Base-by-base conservation (phyloP, 371 early-diverging fungal species). In the Syncephalastrum monosporum region DNA sequence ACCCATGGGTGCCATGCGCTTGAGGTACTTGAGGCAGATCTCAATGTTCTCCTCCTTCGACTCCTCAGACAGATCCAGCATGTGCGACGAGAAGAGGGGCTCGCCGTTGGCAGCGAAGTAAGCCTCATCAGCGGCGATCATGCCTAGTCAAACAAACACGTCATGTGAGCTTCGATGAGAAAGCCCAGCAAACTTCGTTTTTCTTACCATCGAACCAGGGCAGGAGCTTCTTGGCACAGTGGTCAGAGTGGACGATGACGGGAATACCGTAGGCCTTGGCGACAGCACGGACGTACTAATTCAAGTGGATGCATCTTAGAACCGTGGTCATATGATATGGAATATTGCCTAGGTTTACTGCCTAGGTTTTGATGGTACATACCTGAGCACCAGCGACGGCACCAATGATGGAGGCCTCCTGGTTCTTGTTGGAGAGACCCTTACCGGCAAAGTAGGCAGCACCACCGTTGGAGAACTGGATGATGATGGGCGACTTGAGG, bases 81-180 rank as follows among this genome's bases (percentile, higher is more conserved):
- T 94, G 84, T 94, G 95, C 66, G 94, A 93, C 15, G 92, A 92
- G 85, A 92, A 94, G 62, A 94, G 87, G 49, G 95, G 93, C 81
- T 92, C 95, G 65, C 89, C 89, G 71, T 92, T 89, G 66, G 81
- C 74, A 78, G 87, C 89, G 80, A 87, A 94, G 88, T 94, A 92
- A 55, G 77, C 86, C 69, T 94, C 94, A 70, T 94, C 94, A 53
- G 94, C 95, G 42, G 70, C 84, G 57, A 94, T 79, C 95, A 94
- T 94, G 58, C 90, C 56, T 56, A 48, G 42, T 55, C 33, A 16
- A 27, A 43, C 13, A 15, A 19, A 16, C 10, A 33, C 7, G 29
- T 29, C 38, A 33, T 33, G 38, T 56, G 3, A 45, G 46, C 14
- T 49, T 12, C 38, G 42, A n/a, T 12, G 48, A 55, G 8, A 24